Percentiles rank a stretch among this genome's conserved stretches.
Conservation (phyloP, 2,329 filamentous ascomycete genomes). For the Alternaria solani region DNA sequence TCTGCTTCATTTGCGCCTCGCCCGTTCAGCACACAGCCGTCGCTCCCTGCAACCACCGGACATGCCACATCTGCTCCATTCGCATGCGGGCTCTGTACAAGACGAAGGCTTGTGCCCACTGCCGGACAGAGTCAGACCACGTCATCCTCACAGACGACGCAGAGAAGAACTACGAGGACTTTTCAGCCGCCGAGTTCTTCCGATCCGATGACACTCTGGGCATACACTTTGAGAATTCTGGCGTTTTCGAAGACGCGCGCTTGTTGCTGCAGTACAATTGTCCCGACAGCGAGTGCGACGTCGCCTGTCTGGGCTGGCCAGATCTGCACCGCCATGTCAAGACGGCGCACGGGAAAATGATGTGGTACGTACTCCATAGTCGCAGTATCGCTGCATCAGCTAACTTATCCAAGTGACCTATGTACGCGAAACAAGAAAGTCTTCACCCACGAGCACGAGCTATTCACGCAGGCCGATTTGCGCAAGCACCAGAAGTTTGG, state of each 20-base stretch:
- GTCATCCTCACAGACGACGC: conserved; percentile 93
- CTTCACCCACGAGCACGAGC: conserved; percentile 95
- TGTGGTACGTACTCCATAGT: conserved; percentile 65
- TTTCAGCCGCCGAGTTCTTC: conserved; percentile 74
- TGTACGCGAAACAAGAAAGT: conserved; percentile 96
- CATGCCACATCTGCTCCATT: conserved; percentile 94
- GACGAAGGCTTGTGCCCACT: conserved; percentile 95
- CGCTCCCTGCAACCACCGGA: conserved; percentile 93
- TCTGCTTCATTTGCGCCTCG: conserved; percentile 98
- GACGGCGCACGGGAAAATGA: conserved; percentile 80
- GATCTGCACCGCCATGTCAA: conserved; percentile 84
- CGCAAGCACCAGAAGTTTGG: conserved; percentile 88
- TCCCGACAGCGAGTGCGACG: conserved; percentile 83
- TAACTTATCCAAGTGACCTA: conserved; percentile 67
- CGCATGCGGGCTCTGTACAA: conserved; percentile 94
- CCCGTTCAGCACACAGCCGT: conserved; percentile 86
- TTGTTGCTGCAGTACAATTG: conserved; percentile 93
- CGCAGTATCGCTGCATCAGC: background rate
- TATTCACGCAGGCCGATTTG: conserved; percentile 83
- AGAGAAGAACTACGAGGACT: conserved; percentile 86
- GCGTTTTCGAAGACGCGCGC: conserved; percentile 90
- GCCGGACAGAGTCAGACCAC: conserved; percentile 78
- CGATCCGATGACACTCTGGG: conserved; percentile 85
- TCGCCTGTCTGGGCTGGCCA: conserved; percentile 82
- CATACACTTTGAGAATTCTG: conserved; percentile 86